Conservation (phyloP, 495 filamentous ascomycete genomes). For the Aspergillus cristatus region DNA sequence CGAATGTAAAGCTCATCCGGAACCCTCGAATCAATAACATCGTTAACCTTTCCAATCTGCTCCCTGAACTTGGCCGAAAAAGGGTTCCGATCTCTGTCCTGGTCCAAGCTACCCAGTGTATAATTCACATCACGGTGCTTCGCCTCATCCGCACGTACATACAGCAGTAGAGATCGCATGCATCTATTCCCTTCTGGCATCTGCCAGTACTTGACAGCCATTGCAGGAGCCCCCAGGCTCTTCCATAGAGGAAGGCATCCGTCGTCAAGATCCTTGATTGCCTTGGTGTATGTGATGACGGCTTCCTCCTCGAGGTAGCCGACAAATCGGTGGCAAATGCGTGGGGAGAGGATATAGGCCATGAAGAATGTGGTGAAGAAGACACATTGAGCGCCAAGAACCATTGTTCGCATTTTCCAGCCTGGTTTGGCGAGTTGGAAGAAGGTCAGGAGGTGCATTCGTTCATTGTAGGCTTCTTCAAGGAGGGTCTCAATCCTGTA, state of each 20-base stretch:
- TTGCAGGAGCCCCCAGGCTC: slow-evolving; percentile 69
- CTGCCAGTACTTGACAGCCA: slow-evolving; percentile 83
- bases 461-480: slow-evolving; percentile 91
- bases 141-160: slow-evolving; percentile 88
- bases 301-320: slow-evolving; percentile 97
- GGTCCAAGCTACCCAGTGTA: slow-evolving; percentile 76
- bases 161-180: slow-evolving; percentile 79
- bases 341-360: slow-evolving; percentile 78
- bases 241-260: slow-evolving; percentile 79
- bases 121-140: slow-evolving; percentile 97
- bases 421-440: slow-evolving; percentile 86
- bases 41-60: too few relatives aligned
- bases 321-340: slow-evolving; percentile 90
- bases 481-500: slow-evolving; percentile 81
- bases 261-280: slow-evolving; percentile 74
- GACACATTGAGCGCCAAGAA: slow-evolving; percentile 74
- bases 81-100: slow-evolving; percentile 80
- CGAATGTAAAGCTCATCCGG: too few relatives aligned
- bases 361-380: slow-evolving; percentile 95
- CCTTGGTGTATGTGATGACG: slow-evolving; percentile 86
- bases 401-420: slow-evolving; percentile 79
- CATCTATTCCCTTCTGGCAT: slow-evolving; percentile 78
- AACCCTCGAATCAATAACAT: too few relatives aligned
- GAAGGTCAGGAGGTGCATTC: slow-evolving; percentile 94
- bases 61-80: slow-evolving; percentile 71